Percentiles rank a stretch among this genome's conserved stretches.
Conservation (phyloP, 805 yeast genomes). For the Cyberlindnera xylosilytica region DNA sequence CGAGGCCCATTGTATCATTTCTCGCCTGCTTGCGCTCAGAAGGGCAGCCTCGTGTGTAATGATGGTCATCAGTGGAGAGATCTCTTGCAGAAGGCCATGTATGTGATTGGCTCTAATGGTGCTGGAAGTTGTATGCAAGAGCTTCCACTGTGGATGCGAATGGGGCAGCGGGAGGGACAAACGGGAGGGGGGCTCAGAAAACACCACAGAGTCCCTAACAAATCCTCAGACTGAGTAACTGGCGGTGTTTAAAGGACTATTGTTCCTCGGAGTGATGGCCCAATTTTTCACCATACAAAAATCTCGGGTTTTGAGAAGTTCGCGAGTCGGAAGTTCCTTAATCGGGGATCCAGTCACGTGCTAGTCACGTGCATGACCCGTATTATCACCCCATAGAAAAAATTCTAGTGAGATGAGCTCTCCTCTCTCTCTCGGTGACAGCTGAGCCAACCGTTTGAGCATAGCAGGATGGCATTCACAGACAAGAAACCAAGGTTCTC, state of each 20-base stretch:
- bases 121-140: too few relatives aligned
- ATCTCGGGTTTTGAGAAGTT: not conserved
- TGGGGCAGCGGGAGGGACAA: too few relatives aligned
- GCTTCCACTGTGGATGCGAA: too few relatives aligned
- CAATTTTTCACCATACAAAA: conserved; percentile 3
- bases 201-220: too few relatives aligned
- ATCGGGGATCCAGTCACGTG: not conserved
- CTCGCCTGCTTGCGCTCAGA: conserved; percentile 1
- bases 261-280: too few relatives aligned
- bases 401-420: not conserved
- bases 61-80: conserved; percentile 1
- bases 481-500: conserved; percentile 11
- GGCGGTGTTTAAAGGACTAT: too few relatives aligned
- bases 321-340: too few relatives aligned
- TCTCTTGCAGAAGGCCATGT: not conserved
- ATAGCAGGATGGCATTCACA: conserved; percentile 10
- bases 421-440: not conserved
- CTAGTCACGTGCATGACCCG: too few relatives aligned
- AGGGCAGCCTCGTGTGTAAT: not conserved
- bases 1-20: conserved; percentile 10
- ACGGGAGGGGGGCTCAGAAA: too few relatives aligned
- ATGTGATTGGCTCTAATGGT: too few relatives aligned
- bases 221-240: too few relatives aligned
- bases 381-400: not conserved
- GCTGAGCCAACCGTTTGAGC: too few relatives aligned